phyloP scores from a whole-genome alignment of 768 basidiomycete genomes.

The Lactifluus hygrophoroides region DNA sequence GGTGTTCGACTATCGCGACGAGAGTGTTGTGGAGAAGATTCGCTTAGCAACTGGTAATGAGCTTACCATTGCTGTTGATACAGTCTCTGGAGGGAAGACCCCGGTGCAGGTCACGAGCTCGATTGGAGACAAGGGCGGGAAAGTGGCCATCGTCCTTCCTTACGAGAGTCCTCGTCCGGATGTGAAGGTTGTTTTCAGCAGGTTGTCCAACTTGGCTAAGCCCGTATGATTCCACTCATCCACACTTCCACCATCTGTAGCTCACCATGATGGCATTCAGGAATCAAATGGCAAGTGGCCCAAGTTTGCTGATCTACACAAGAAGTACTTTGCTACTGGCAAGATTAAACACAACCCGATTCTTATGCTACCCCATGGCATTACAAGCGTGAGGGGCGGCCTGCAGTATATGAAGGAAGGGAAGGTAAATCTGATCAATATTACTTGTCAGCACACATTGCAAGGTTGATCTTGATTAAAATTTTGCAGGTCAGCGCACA shows the following conservation, averaged over 20 bases:
- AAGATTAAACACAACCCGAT: slow-evolving; percentile 24
- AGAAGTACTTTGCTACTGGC: slow-evolving; percentile 19
- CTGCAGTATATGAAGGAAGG: slow-evolving; percentile 26
- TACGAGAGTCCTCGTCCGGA: slow-evolving; percentile 3
- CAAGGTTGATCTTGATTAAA: neutral
- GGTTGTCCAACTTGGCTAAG: neutral
- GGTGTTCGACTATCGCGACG: slow-evolving; percentile 27
- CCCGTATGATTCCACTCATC: neutral
- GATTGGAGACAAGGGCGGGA: slow-evolving; percentile 16
- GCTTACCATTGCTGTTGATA: slow-evolving; percentile 21
- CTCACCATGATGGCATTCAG: neutral
- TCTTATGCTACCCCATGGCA: slow-evolving; percentile 23
- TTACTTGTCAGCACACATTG: too few relatives aligned
- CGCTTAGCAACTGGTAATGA: slow-evolving; percentile 19
- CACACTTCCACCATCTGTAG: neutral
- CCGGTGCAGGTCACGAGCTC: slow-evolving; percentile 8
- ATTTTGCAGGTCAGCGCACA: slow-evolving; percentile 22
- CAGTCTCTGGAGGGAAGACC: slow-evolving; percentile 14
- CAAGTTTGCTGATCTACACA: slow-evolving; percentile 22
- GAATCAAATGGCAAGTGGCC: slow-evolving; percentile 20
- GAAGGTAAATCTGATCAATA: slow-evolving; percentile 12
- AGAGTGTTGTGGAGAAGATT: slow-evolving; percentile 24
- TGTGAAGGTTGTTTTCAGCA: neutral
- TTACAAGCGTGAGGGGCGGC: slow-evolving; percentile 22
- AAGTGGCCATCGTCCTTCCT: slow-evolving; percentile 5